phyloP scores from a whole-genome alignment of 495 filamentous ascomycete species.

The Melanomma pulvis-pyrius region DNA sequence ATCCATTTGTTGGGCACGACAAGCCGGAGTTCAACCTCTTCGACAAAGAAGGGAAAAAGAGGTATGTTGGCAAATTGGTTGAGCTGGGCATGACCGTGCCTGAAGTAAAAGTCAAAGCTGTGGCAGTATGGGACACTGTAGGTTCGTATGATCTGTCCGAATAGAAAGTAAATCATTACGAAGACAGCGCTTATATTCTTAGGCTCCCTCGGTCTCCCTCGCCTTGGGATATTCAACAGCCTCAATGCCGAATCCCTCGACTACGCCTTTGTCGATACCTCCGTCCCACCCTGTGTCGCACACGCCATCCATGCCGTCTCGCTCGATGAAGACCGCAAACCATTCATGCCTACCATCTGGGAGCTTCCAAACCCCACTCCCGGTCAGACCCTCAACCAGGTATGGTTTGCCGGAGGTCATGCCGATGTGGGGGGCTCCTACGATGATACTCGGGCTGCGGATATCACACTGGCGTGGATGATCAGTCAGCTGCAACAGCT shows the following conservation, averaged over 20 bases:
- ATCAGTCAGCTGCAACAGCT: slow-evolving; percentile 36
- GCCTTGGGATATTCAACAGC: slow-evolving; percentile 14
- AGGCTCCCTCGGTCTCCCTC: slow-evolving; percentile 28
- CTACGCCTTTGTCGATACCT: slow-evolving; percentile 36
- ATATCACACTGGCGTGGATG: slow-evolving; percentile 45
- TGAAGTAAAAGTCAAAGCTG: slow-evolving; percentile 25
- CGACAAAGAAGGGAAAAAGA: slow-evolving; percentile 5
- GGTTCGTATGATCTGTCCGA: background rate
- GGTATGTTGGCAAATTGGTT: slow-evolving; percentile 9
- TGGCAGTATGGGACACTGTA: slow-evolving; percentile 37
- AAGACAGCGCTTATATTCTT: slow-evolving; percentile 30
- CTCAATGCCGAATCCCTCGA: slow-evolving; percentile 23
- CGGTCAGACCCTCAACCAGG: slow-evolving; percentile 30
- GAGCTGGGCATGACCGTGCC: slow-evolving; percentile 11
- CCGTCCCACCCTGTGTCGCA: slow-evolving; percentile 30
- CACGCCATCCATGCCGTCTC: slow-evolving; percentile 37
- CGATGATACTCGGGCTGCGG: slow-evolving; percentile 36
- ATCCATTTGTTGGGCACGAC: slow-evolving; percentile 12
- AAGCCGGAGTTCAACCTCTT: slow-evolving; percentile 16
- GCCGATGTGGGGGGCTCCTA: slow-evolving; percentile 33
- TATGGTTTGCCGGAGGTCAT: slow-evolving; percentile 35
- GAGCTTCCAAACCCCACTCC: slow-evolving; percentile 26
- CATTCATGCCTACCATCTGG: slow-evolving; percentile 41
- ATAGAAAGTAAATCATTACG: background rate
- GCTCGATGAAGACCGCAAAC: slow-evolving; percentile 30